Evolutionary conservation across 352 stramenopile species (phyloP), one percentile per base, ranked within the genome.

Genomic region (Bremia lactucae): DNA sequence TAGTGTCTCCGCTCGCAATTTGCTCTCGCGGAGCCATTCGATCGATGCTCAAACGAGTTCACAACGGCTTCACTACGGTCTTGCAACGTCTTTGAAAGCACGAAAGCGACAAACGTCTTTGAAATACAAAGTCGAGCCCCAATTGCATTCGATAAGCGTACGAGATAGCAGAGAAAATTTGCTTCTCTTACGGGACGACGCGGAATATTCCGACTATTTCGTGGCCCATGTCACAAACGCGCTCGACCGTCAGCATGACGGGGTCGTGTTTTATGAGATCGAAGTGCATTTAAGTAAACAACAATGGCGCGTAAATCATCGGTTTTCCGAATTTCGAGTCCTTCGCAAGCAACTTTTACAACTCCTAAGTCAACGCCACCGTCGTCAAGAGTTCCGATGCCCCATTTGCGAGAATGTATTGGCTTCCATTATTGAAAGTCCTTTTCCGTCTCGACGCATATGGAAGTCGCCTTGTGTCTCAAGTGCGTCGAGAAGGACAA

Each of bases 131-230:
- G 49, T 56, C 3, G 20, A 36, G 6, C 31, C 37, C 0, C 46
- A 36, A 10, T 68, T 54, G 23, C 63, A 49, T 16, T 62, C 68
- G 0, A 40, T 73, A 18, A 16, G 71, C 1, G 37, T 75, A 14
- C 57, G 62, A 14, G 60, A 71, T 9, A 45, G 48, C 16, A 54
- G 59, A 16, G 51, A 69, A 2, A 57, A 78, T 9, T 55, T 84
- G 2, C 57, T 59, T 11, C 44, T 84, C 7, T 81, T 86, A 40
- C 72, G 70, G 1, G 72, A 86, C 26, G 70, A 87, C 42, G 73
- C 76, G 16, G 76, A 88, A 52, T 88, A 88, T 53, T 88, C 76
- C 23, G 76, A 88, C 42, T 86, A 88, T 57, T 46, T 88, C 36
- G 58, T 53, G 5, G 65, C 67, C 21, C 31, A 49, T 6, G 26